These are phyloP conservation scores for Hansenula lynferdii DNA, from an alignment of 1,139 yeast species.

Conservation along the genomic window DNA sequence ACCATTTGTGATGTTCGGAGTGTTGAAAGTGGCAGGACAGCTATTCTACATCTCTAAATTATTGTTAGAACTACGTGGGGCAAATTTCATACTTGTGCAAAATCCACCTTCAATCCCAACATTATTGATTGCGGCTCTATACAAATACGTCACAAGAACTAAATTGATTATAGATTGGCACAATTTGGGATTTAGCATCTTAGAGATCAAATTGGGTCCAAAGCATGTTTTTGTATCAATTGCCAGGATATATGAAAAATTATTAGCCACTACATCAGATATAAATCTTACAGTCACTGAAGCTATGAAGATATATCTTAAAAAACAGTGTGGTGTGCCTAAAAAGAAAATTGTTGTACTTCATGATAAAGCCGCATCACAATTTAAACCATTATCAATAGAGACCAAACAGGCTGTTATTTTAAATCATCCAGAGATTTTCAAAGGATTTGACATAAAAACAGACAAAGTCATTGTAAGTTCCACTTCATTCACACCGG, in stretches of 20 bases:
- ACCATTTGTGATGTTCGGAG: constrained; percentile 58
- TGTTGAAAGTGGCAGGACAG: constrained; percentile 57
- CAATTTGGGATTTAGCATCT: constrained; percentile 81
- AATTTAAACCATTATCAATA: constrained; percentile 49
- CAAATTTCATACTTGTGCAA: constrained; percentile 72
- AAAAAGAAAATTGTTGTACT: constrained; percentile 39
- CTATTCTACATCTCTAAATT: constrained; percentile 39
- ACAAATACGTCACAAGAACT: constrained; percentile 48
- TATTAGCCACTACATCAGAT: constrained; percentile 58
- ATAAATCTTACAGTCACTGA: constrained; percentile 78
- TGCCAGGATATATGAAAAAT: constrained; percentile 52
- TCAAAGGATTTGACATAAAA: constrained; percentile 30
- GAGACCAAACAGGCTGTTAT: constrained; percentile 33
- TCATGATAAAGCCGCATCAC: constrained; percentile 73
- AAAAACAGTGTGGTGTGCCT: constrained; percentile 43
- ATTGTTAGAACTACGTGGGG: constrained; percentile 53
- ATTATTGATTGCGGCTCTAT: constrained; percentile 55
- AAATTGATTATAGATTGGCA: constrained; percentile 92
- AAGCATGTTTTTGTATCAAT: constrained; percentile 54
- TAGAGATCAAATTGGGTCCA: constrained; percentile 55
- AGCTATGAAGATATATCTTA: constrained; percentile 61
- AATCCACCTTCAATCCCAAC: constrained; percentile 95
- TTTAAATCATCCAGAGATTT: constrained; percentile 30
- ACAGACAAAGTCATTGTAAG: constrained; percentile 66
- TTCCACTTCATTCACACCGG: constrained; percentile 94